These are phyloP conservation scores for Penicillium nucicola DNA, from an alignment of 495 filamentous ascomycete genomes.

Conservation along the genomic window DNA sequence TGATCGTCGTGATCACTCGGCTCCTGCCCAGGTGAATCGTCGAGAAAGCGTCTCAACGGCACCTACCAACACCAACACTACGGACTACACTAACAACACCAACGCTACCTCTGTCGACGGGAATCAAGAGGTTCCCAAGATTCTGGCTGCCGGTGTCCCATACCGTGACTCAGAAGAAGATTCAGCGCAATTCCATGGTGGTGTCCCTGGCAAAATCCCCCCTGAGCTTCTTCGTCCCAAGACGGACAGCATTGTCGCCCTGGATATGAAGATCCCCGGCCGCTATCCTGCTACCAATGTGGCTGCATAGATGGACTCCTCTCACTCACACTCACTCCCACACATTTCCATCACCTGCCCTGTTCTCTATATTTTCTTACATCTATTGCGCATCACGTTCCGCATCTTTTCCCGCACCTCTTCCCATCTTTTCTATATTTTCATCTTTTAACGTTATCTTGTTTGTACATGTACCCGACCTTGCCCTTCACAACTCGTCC, in stretches of 20 bases:
- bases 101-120: constrained; percentile 37
- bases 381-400: background rate
- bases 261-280: constrained; percentile 40
- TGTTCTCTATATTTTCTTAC: background rate
- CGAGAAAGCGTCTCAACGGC: constrained; percentile 39
- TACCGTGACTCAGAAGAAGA: background rate
- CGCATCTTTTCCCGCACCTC: background rate
- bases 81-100: constrained; percentile 36
- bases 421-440: background rate
- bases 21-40: constrained; percentile 25
- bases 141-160: background rate
- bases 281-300: constrained; percentile 35
- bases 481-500: background rate
- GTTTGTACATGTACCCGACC: constrained; percentile 7
- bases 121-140: constrained; percentile 1
- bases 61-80: constrained; percentile 36
- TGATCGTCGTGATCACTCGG: constrained; percentile 27
- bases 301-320: constrained; percentile 16
- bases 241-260: constrained; percentile 28
- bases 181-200: background rate
- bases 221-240: constrained; percentile 17
- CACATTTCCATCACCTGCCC: too few species aligned
- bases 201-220: background rate
- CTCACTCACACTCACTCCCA: background rate
- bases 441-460: background rate